These are phyloP conservation scores for Hyaloraphidium curvatum DNA, from an alignment of 192 early-diverging fungal genomes.

Conservation along the genomic window DNA sequence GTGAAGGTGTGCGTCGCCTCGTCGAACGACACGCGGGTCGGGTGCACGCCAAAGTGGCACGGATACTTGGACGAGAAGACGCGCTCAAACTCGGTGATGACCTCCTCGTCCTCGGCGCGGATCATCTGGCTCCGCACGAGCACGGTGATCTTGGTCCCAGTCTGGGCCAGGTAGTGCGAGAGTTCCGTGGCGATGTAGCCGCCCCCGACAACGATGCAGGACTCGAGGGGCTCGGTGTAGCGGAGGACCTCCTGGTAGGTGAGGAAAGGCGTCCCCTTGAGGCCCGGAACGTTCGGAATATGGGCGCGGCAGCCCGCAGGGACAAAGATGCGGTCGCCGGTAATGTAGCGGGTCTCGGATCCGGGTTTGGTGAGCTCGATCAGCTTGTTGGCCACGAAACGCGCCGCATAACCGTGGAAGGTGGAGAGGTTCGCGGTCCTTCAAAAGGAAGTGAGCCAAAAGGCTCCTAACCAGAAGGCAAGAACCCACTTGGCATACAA, in stretches of 20 bases:
- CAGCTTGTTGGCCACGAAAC: neutral
- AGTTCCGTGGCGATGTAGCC: slow-evolving; percentile 20
- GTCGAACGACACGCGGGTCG: neutral
- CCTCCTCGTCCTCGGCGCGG: slow-evolving; percentile 13
- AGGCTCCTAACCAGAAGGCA: no score
- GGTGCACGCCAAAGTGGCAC: neutral
- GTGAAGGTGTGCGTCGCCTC: neutral
- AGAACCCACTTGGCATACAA: slow-evolving; percentile 6
- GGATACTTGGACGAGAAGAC: slow-evolving; percentile 9
- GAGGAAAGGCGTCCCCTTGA: slow-evolving; percentile 15
- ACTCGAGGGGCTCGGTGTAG: slow-evolving; percentile 5
- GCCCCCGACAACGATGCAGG: slow-evolving; percentile 18
- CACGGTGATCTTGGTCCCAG: slow-evolving; percentile 13
- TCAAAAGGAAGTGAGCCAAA: no score
- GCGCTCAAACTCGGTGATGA: slow-evolving; percentile 11
- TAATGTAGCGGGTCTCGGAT: neutral
- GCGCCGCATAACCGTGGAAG: no score
- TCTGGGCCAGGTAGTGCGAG: slow-evolving; percentile 14
- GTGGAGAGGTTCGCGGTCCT: no score
- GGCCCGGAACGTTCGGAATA: slow-evolving; percentile 14
- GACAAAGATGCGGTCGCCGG: slow-evolving; percentile 11
- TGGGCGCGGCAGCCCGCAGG: slow-evolving; percentile 14
- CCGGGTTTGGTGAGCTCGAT: neutral
- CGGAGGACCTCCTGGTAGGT: slow-evolving; percentile 14
- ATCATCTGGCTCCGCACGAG: slow-evolving; percentile 17